Conservation (phyloP, 352 stramenopile species). For the Globisporangium carolinianum region DNA sequence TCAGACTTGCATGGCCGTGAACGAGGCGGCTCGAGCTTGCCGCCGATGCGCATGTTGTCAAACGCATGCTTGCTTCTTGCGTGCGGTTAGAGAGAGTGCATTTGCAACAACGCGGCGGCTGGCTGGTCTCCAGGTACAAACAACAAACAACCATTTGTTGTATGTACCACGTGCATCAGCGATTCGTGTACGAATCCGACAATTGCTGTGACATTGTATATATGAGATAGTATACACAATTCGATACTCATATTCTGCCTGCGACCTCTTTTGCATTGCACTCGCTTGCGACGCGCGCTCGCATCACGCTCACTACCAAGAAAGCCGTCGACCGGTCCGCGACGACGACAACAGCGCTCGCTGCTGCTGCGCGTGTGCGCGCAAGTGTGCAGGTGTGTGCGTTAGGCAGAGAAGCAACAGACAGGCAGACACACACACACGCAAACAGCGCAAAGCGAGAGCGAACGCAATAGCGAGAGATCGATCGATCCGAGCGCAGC, state of each 20-base stretch:
- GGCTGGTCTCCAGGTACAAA: too few species aligned
- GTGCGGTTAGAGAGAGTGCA: too few species aligned
- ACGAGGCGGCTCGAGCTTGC: too few species aligned
- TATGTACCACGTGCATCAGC: too few species aligned
- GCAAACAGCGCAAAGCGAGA: background rate
- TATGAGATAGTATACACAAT: background rate
- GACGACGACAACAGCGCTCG: background rate
- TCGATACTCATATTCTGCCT: background rate
- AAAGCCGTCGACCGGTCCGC: background rate
- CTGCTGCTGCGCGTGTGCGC: background rate
- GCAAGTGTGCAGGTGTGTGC: background rate
- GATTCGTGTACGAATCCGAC: too few species aligned
- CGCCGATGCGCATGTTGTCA: too few species aligned
- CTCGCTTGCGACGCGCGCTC: background rate
- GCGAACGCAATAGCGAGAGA: background rate
- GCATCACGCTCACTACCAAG: background rate
- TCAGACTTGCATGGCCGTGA: too few species aligned
- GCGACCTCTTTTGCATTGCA: background rate
- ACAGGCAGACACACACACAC: background rate
- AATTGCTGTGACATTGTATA: background rate
- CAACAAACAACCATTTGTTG: too few species aligned
- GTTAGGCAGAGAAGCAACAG: background rate
- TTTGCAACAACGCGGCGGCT: too few species aligned
- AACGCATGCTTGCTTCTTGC: too few species aligned
- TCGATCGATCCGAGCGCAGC: background rate